Conservation (phyloP, 805 yeast genomes). For the Kodamaea nitidulidarum region DNA sequence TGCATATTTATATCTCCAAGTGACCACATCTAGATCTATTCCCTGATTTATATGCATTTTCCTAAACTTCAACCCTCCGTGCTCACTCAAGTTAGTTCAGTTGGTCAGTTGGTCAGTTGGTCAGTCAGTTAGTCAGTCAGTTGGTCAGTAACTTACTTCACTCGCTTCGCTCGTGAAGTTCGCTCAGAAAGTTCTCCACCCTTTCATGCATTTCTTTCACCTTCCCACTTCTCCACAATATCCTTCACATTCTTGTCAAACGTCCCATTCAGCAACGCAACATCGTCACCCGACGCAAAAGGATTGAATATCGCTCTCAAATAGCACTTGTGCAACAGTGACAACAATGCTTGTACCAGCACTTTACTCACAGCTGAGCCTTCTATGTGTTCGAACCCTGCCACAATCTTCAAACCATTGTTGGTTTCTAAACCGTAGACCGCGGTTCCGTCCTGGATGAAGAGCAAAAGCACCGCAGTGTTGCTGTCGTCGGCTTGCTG, state of each 20-base stretch:
- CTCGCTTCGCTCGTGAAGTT: not conserved
- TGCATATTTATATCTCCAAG: too few relatives aligned
- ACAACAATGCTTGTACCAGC: conserved; percentile 21
- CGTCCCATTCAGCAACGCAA: conserved; percentile 23
- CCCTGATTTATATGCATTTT: too few relatives aligned
- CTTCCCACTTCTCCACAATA: conserved; percentile 18
- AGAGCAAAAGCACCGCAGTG: conserved; percentile 42
- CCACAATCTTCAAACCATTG: conserved; percentile 62
- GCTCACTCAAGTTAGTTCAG: too few relatives aligned
- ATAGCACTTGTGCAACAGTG: conserved; percentile 50
- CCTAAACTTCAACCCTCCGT: too few relatives aligned
- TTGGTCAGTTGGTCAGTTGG: too few relatives aligned
- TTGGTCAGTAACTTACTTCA: too few relatives aligned
- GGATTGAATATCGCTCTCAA: conserved; percentile 60
- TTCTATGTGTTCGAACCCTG: conserved; percentile 39
- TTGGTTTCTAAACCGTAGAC: conserved; percentile 68
- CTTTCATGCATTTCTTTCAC: not conserved
- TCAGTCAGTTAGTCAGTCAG: too few relatives aligned
- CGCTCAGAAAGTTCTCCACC: too few relatives aligned
- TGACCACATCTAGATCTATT: too few relatives aligned
- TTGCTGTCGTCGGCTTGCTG: conserved; percentile 15
- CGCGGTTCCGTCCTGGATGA: conserved; percentile 62
- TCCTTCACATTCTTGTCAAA: conserved; percentile 28
- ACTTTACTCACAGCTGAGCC: conserved; percentile 7
- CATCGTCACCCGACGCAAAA: conserved; percentile 31